Evolutionary conservation across 2,329 filamentous ascomycete species (phyloP), one percentile per base, ranked within the genome.

Genomic region (Xenosphaeropsis pyriputrescens): DNA sequence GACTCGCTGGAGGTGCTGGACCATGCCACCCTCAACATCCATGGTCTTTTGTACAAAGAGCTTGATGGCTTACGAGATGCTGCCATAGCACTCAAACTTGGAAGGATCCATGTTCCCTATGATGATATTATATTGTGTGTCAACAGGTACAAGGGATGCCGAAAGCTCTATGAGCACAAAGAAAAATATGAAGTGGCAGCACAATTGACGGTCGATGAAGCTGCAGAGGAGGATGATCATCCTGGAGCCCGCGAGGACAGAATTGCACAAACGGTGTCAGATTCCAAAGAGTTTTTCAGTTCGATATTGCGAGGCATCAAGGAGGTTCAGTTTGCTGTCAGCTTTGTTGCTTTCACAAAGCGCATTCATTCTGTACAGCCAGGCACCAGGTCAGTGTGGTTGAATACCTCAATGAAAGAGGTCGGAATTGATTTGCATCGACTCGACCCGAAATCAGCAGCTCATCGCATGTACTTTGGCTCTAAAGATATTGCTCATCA

Each of bases 401-500:
- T 95, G 43, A 94, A 89, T 52, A 72, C 88, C 33, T 86, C 89
- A 6, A 93, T 94, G 72, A 96, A 98, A 57, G 93, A 98, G 56
- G 76, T 98, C 32, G 89, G 89, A 42, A 72, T 98, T 53, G 91
- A 98, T 53, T 65, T 98, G 31, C 80, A 96, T 54, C 78, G 89
- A 16, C 70, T 98, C 39, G 89, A 98, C 55, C 80, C 85, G 32
- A 89, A 85, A 50, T 94, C 88, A 13, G 86, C 91, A 1, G 86
- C 89, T 0, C 91, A 98, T 65, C 78, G 91, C 45, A 98, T 96
- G 91, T 96, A 98, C 59, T 98, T 98, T 54, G 84, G 88, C 2
- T 76, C 81, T 16, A 80, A 85, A 43, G 91, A 95, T 54, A 78
- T 95, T 50, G 91, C 91, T 11, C 91, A 98, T 56, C 89, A 98